These are phyloP conservation scores for Lavandula angustifolia DNA, from an alignment of 257 asterid genomes.

Conservation along the genomic window DNA sequence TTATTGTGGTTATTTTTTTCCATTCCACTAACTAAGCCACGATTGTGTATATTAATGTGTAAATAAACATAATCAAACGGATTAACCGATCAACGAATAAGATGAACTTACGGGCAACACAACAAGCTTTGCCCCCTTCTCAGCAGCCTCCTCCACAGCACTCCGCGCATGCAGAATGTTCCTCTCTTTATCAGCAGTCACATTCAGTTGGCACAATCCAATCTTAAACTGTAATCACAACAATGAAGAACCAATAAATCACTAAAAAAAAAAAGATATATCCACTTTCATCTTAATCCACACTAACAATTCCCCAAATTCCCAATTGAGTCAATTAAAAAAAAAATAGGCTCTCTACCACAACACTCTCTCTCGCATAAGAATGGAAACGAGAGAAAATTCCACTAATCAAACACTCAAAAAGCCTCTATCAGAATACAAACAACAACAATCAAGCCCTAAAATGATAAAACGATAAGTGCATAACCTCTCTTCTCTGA, in stretches of 20 bases:
- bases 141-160: constrained; percentile 83
- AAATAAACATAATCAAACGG: neutral
- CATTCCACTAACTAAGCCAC: neutral
- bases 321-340: neutral
- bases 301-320: neutral
- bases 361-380: neutral
- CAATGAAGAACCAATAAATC: constrained; percentile 15
- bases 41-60: neutral
- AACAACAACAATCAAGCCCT: constrained; percentile 15
- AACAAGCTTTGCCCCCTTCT: constrained; percentile 82
- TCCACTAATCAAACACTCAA: constrained; percentile 12
- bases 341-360: constrained; percentile 9
- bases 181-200: constrained; percentile 79
- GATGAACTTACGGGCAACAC: constrained; percentile 73
- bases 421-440: constrained; percentile 15
- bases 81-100: neutral
- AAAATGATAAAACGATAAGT: neutral
- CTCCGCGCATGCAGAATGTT: constrained; percentile 75
- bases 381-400: neutral
- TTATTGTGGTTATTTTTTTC: neutral
- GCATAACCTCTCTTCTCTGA: neutral
- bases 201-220: constrained; percentile 80
- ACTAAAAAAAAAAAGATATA: neutral
- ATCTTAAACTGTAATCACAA: constrained; percentile 65
- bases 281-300: neutral